Conservation (phyloP, 73 alveolate species). For the Paramecium biaurelia region DNA sequence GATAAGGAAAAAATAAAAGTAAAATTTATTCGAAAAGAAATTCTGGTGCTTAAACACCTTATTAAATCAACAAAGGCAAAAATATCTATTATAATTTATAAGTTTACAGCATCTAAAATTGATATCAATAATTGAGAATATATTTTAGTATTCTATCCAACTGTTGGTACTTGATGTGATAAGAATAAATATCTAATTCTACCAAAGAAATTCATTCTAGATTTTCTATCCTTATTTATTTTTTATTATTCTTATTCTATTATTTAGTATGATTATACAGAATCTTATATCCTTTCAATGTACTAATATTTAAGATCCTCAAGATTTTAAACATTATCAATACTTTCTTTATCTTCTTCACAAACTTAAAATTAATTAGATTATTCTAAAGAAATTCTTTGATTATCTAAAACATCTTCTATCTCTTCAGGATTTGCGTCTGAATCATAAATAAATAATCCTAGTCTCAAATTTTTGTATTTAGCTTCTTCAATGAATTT, state of each 20-base stretch:
- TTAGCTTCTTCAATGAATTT: neutral
- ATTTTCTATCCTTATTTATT: neutral
- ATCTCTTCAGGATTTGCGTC: slow-evolving; percentile 23
- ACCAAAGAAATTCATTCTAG: neutral
- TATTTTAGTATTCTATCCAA: neutral
- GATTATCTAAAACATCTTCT: slow-evolving; percentile 8
- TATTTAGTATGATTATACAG: neutral
- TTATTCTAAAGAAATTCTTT: slow-evolving; percentile 6
- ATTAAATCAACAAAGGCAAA: neutral
- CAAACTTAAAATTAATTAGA: neutral
- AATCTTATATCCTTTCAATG: neutral
- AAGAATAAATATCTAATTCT: neutral
- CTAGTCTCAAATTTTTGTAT: neutral
- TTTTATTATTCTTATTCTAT: neutral
- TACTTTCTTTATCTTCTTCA: neutral
- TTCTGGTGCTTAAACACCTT: neutral
- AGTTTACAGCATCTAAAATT: neutral
- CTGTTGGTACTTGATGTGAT: neutral
- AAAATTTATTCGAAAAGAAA: neutral
- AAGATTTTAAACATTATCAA: neutral
- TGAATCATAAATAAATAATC: neutral
- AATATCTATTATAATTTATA: neutral
- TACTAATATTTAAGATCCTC: neutral
- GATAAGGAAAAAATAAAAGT: neutral
- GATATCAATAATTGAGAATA: neutral